Percentiles rank a stretch among this genome's conserved stretches.
phyloP scores from a whole-genome alignment of 2,329 filamentous ascomycete species.

The Alternaria ethzedia region DNA sequence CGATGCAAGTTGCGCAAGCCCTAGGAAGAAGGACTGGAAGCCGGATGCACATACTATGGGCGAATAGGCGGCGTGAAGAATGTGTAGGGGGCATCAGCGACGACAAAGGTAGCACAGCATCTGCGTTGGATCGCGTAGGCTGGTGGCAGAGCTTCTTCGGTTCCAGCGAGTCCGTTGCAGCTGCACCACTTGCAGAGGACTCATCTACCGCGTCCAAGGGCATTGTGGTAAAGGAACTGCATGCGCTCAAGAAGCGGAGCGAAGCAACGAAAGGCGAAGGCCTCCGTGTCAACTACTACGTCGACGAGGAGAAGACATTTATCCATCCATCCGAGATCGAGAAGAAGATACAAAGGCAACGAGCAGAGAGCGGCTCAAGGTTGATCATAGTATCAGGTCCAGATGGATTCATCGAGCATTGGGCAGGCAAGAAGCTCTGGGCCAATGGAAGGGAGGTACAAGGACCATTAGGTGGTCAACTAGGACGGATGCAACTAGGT shows the following conservation, averaged over 20 bases:
- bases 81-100: constrained; percentile 67
- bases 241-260: constrained; percentile 11
- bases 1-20: constrained; percentile 76
- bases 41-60: constrained; percentile 80
- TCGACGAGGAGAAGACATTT: constrained; percentile 78
- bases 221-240: constrained; percentile 30
- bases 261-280: constrained; percentile 24
- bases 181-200: constrained; percentile 6
- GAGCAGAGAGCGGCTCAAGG: constrained; percentile 57
- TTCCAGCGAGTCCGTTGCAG: constrained; percentile 13
- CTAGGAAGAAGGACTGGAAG: constrained; percentile 57
- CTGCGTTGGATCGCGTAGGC: constrained; percentile 17
- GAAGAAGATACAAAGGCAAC: constrained; percentile 25
- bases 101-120: constrained; percentile 21
- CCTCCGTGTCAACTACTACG: constrained; percentile 71
- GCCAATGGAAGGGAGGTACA: constrained; percentile 74
- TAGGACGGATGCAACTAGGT: constrained; percentile 65
- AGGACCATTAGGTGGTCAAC: constrained; percentile 73
- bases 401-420: constrained; percentile 83
- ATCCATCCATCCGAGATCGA: constrained; percentile 58
- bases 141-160: constrained; percentile 41
- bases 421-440: constrained; percentile 83
- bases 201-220: constrained; percentile 40
- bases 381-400: constrained; percentile 88
- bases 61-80: constrained; percentile 71